Evolutionary conservation across 495 filamentous ascomycete species (phyloP).

Genomic region (Clavariopsis aquatica): DNA sequence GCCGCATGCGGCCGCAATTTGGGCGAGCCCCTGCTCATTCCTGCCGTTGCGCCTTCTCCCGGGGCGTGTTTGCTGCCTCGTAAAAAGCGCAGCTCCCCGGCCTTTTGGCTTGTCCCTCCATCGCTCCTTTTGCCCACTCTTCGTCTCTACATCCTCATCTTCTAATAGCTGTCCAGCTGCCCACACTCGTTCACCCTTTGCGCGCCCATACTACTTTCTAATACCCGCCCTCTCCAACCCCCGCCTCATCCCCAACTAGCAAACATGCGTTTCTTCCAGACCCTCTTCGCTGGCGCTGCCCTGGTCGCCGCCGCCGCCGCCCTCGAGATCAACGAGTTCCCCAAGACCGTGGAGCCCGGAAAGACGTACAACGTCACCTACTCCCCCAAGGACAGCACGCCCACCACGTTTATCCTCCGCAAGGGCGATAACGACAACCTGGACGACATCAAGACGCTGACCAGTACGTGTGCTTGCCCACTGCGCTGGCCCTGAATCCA

Average conservation of each 20-base stretch:
- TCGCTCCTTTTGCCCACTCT: slow-evolving; percentile 16
- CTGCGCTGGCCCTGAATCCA: not conserved
- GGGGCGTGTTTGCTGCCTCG: slow-evolving; percentile 8
- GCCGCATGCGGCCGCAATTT: not conserved
- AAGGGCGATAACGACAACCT: slow-evolving; percentile 38
- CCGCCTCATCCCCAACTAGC: not conserved
- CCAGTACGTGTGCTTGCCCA: slow-evolving; percentile 17
- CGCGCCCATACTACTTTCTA: slow-evolving; percentile 9
- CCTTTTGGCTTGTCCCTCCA: not conserved
- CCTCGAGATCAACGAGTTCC: slow-evolving; percentile 39
- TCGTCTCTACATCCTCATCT: slow-evolving; percentile 6
- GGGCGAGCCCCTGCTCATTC: slow-evolving; percentile 19
- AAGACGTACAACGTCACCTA: slow-evolving; percentile 28
- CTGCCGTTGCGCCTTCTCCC: slow-evolving; percentile 29
- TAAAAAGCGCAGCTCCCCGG: slow-evolving; percentile 31
- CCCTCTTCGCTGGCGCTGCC: slow-evolving; percentile 36
- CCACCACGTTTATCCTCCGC: slow-evolving; percentile 43
- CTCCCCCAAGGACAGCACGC: slow-evolving; percentile 33
- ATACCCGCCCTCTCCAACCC: slow-evolving; percentile 14
- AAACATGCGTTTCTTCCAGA: slow-evolving; percentile 44
- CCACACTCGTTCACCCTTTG: slow-evolving; percentile 29
- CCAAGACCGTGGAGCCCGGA: slow-evolving; percentile 17
- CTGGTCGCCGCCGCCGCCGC: slow-evolving; percentile 38
- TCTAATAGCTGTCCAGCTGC: slow-evolving; percentile 8
- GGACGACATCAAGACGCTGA: slow-evolving; percentile 35